Base-by-base conservation (phyloP, 2,329 filamentous ascomycete species). In the Samsoniella hepiali region DNA sequence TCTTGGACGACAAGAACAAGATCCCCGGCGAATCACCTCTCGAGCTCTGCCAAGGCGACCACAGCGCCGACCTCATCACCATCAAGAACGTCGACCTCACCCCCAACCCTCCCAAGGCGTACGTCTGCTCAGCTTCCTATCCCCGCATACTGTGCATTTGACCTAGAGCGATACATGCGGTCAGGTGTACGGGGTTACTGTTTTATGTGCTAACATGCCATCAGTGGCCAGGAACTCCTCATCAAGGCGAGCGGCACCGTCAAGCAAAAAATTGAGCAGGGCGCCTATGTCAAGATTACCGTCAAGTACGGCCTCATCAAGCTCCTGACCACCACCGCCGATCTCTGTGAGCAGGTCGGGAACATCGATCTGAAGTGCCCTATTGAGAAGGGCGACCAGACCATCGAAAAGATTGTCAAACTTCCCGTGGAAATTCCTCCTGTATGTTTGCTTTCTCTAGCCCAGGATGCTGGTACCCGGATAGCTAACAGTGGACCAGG, bases 251-350 rank as follows among this genome's bases (percentile, higher is more conserved):
- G 79, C 38, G 95, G 94, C 63, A 85, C 80, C n/a, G 84, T 98
- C 67, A 84, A 83, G 69, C 78, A 96, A 72, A 78, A 82, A 58
- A 87, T 99, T 67, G 84, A 87, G 62, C 75, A 92, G 64, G 94
- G 92, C 64, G 91, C 94, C 65, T 91, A 91, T 70, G 89, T 97
- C 66, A 82, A 89, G 55, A 76, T 99, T 47, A 84, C 88, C 68
- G 94, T 99, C 78, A 97, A 97, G 80, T 97, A 96, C 76, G 94
- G 94, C 65, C 82, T 97, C 68, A 97, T 99, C 76, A 91, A 88
- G 62, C 85, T 99, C 67, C 87, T 99, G 76, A 91, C 85, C 76
- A 90, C 90, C 68, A 85, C 83, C 68, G 88, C 89, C 71, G 90
- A 97, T 73, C 85, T 98, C 44, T 99, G 95, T 81, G 91, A 97